A percentile compares a stretch with the other conserved stretches of the same genome.
Conservation (phyloP, 805 yeast genomes). For the Saturnispora diversa region DNA sequence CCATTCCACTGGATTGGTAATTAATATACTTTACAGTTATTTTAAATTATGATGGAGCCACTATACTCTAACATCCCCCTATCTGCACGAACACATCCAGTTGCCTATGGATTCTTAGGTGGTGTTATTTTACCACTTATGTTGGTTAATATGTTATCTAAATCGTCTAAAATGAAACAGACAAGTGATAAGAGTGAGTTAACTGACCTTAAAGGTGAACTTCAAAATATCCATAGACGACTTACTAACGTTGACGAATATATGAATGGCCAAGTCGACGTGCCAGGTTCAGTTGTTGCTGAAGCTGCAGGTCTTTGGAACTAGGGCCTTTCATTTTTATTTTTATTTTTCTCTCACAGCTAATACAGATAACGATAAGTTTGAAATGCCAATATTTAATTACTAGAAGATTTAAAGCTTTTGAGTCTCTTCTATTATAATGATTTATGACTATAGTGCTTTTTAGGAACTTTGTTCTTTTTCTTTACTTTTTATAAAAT, state of each 20-base stretch:
- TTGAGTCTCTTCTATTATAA: too few species aligned
- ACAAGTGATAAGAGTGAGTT: constrained; percentile 16
- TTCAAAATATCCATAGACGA: constrained; percentile 12
- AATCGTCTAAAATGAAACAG: constrained; percentile 9
- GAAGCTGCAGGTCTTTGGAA: constrained; percentile 9
- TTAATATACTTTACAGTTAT: not conserved
- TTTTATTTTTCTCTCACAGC: constrained; percentile 2
- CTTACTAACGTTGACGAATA: constrained; percentile 17
- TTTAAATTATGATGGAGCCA: constrained; percentile 5
- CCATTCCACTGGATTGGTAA: not conserved
- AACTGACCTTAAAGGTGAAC: constrained; percentile 7
- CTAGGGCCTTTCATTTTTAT: not conserved
- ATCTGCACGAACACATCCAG: constrained; percentile 14
- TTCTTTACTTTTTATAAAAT: too few species aligned
- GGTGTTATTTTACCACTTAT: constrained; percentile 17
- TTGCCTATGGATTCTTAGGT: constrained; percentile 16
- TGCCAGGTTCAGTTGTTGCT: constrained; percentile 11
- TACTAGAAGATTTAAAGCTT: too few species aligned
- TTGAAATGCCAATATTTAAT: not conserved
- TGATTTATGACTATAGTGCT: too few species aligned
- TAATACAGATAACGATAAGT: not conserved
- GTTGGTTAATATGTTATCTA: constrained; percentile 12
- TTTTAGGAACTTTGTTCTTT: too few species aligned
- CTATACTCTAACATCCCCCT: constrained; percentile 11
- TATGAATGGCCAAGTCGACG: constrained; percentile 13